Evolutionary conservation across 2,329 filamentous ascomycete genomes (phyloP).

Genomic region (Metarhizium brunneum): DNA sequence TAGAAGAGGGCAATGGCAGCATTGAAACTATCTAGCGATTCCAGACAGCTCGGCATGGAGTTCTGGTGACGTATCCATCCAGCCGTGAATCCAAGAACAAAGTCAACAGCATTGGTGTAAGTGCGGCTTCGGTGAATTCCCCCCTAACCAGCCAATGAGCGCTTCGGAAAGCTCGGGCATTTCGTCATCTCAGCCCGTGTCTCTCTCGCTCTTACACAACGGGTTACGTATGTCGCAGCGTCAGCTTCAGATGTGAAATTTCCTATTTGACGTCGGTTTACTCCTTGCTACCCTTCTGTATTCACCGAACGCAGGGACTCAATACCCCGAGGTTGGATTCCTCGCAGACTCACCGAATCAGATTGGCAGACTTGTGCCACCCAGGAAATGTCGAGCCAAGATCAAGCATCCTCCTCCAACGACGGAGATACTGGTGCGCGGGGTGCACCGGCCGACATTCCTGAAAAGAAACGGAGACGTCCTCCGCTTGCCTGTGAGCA

Average conservation of each 20-base stretch:
- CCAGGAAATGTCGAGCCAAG: neutral
- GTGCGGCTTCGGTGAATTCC: neutral
- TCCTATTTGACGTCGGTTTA: neutral
- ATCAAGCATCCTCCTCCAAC: neutral
- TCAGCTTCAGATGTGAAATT: neutral
- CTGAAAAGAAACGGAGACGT: constrained; percentile 28
- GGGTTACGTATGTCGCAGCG: neutral
- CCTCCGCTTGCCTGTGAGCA: constrained; percentile 42
- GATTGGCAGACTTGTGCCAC: neutral
- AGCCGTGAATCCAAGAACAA: too few relatives aligned
- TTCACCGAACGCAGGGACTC: neutral
- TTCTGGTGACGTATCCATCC: too few relatives aligned
- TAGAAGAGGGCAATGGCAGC: too few relatives aligned
- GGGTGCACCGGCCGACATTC: neutral
- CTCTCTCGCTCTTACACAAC: neutral
- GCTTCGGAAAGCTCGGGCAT: neutral
- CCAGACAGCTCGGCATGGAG: too few relatives aligned
- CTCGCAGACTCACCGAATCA: neutral
- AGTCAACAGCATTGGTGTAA: neutral
- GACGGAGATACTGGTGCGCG: neutral
- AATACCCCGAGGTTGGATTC: neutral
- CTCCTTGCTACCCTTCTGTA: neutral
- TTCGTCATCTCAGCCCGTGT: neutral
- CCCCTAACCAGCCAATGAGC: neutral
- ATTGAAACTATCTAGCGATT: too few relatives aligned